Evolutionary conservation across 306 rosid species (phyloP).

Genomic region (Luffa acutangula): DNA sequence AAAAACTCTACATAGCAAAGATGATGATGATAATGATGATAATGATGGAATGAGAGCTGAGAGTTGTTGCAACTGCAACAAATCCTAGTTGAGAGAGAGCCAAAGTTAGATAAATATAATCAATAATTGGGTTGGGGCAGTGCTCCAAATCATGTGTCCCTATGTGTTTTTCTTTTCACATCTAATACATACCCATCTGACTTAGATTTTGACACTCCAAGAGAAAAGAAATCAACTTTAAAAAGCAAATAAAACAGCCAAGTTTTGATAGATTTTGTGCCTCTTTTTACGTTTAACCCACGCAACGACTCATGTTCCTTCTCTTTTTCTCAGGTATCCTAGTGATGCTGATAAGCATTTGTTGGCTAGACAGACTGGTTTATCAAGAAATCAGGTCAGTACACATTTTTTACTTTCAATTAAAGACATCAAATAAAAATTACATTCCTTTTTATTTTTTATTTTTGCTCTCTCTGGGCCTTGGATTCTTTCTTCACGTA

Average conservation of each 20-base stretch:
- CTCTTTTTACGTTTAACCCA: neutral
- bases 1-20: neutral
- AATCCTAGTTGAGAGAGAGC: neutral
- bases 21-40: neutral
- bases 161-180: neutral
- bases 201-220: slow-evolving; percentile 2
- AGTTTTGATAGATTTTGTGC: too few species aligned
- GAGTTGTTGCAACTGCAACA: neutral
- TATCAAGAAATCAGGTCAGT: slow-evolving; percentile 18
- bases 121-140: neutral
- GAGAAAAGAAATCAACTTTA: too few species aligned
- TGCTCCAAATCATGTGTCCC: neutral
- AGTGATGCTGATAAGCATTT: slow-evolving; percentile 19
- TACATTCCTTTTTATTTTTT: neutral
- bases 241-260: too few species aligned
- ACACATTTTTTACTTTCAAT: neutral
- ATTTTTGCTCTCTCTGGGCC: neutral
- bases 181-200: neutral
- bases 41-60: neutral
- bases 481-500: slow-evolving; percentile 1
- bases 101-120: neutral
- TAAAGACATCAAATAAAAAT: neutral
- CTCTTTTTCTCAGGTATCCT: slow-evolving; percentile 12
- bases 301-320: neutral
- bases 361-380: slow-evolving; percentile 16